Conservation (phyloP, 306 rosid genomes). For the Castanea crenata region DNA sequence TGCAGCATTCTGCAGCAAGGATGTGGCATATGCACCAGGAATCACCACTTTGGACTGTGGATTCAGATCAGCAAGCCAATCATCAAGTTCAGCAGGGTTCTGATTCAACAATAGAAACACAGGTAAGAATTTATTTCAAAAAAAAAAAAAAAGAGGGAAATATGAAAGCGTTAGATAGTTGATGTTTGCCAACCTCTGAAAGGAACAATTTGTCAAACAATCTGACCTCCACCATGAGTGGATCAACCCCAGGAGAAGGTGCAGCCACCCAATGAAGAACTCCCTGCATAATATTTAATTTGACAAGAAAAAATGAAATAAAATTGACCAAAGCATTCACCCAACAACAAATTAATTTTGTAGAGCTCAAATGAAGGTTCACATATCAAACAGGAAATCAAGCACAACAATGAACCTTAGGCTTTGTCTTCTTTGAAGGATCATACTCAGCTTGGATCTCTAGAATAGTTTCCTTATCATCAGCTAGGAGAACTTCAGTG, state of each 20-base stretch:
- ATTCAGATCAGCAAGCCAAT: conserved; percentile 89
- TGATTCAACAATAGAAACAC: conserved; percentile 24
- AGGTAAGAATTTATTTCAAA: background rate
- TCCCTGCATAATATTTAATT: conserved; percentile 47
- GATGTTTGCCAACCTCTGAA: conserved; percentile 67
- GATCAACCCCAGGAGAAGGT: conserved; percentile 83
- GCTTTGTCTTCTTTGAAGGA: conserved; percentile 87
- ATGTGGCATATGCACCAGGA: conserved; percentile 65
- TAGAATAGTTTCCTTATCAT: conserved; percentile 76
- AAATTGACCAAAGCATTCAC: background rate
- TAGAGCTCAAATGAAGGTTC: conserved; percentile 8
- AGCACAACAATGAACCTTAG: conserved; percentile 58
- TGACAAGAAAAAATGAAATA: background rate
- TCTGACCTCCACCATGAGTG: conserved; percentile 81
- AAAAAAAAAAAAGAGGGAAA: background rate
- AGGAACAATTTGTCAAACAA: conserved; percentile 80
- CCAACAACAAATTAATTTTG: conserved; percentile 1
- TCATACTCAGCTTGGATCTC: conserved; percentile 92
- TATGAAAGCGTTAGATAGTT: background rate
- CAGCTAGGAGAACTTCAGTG: conserved; percentile 78
- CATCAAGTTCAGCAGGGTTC: conserved; percentile 95
- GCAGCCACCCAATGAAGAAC: conserved; percentile 95
- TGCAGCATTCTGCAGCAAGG: conserved; percentile 47
- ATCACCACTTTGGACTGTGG: conserved; percentile 64
- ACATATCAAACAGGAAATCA: conserved; percentile 9